A percentile compares a stretch with the other conserved stretches of the same genome.
phyloP scores from a whole-genome alignment of 2,329 filamentous ascomycete species.

The Volutella citrinella region DNA sequence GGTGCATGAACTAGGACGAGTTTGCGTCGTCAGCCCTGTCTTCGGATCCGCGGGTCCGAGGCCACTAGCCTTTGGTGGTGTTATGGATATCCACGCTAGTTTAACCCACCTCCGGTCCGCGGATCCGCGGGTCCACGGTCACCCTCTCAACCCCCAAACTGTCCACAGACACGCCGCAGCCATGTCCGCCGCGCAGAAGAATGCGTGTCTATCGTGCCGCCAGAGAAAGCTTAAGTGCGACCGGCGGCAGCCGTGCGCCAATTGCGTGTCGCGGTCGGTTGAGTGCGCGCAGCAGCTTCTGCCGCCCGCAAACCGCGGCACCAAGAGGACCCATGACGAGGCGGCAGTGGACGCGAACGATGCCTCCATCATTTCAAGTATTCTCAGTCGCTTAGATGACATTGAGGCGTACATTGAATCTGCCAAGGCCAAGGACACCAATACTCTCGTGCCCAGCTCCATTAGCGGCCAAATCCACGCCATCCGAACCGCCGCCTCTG shows the following conservation, averaged over 20 bases:
- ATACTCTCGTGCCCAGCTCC: too few species aligned
- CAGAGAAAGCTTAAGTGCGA: background rate
- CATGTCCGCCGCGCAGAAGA: background rate
- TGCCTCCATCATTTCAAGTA: background rate
- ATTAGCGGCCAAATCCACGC: too few species aligned
- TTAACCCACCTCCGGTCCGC: background rate
- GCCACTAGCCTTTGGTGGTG: too few species aligned
- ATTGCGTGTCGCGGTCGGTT: background rate
- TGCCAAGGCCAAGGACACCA: too few species aligned
- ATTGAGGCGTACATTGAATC: too few species aligned
- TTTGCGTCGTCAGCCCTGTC: background rate
- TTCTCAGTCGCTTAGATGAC: background rate
- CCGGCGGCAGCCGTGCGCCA: background rate
- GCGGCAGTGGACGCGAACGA: too few species aligned
- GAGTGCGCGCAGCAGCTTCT: background rate
- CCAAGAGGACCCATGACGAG: background rate
- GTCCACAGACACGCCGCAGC: background rate
- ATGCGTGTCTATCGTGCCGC: constrained; percentile 1
- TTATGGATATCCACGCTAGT: too few species aligned
- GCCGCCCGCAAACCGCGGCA: background rate
- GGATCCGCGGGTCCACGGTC: background rate
- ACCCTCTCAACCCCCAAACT: background rate
- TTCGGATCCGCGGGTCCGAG: too few species aligned
- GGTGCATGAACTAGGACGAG: background rate
- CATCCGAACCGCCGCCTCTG: too few species aligned